These are phyloP conservation scores for Lepidium didymum DNA, from an alignment of 345 rosid species.

Conservation along the genomic window DNA sequence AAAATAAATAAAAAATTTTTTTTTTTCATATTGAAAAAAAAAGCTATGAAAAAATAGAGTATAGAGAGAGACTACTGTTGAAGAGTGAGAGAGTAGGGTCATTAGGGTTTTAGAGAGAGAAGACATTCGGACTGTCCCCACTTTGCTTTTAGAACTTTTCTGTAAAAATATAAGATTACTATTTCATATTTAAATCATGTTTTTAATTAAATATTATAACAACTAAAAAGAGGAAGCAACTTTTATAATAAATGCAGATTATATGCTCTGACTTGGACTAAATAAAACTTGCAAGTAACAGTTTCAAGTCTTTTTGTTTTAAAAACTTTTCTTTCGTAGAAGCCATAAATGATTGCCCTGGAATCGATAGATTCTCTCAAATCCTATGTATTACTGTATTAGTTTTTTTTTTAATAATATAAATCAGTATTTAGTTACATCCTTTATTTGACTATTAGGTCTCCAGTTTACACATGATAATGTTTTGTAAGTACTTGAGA, in stretches of 20 bases:
- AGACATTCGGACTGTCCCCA: slow-evolving; percentile 48
- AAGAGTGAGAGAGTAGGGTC: slow-evolving; percentile 31
- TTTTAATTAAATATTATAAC: background rate
- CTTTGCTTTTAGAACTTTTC: slow-evolving; percentile 16
- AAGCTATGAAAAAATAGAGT: slow-evolving; percentile 1
- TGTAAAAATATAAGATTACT: slow-evolving; percentile 2
- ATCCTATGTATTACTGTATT: background rate
- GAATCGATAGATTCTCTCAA: slow-evolving; percentile 2
- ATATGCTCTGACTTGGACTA: slow-evolving; percentile 37
- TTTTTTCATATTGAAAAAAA: no score
- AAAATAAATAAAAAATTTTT: background rate
- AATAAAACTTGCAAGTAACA: slow-evolving; percentile 38
- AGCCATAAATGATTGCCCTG: slow-evolving; percentile 18
- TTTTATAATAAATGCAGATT: slow-evolving; percentile 27
- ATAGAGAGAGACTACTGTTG: slow-evolving; percentile 17
- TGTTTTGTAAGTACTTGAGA: background rate
- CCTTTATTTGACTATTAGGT: background rate
- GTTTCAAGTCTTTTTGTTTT: slow-evolving; percentile 17
- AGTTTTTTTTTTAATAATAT: no score
- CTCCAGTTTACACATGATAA: background rate
- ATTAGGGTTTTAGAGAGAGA: slow-evolving; percentile 24
- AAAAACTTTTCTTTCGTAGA: background rate
- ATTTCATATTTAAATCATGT: background rate
- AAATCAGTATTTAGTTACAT: background rate
- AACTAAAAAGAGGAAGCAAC: slow-evolving; percentile 6